Conservation (phyloP, 768 basidiomycete species). For the Leccinellum luteum region DNA sequence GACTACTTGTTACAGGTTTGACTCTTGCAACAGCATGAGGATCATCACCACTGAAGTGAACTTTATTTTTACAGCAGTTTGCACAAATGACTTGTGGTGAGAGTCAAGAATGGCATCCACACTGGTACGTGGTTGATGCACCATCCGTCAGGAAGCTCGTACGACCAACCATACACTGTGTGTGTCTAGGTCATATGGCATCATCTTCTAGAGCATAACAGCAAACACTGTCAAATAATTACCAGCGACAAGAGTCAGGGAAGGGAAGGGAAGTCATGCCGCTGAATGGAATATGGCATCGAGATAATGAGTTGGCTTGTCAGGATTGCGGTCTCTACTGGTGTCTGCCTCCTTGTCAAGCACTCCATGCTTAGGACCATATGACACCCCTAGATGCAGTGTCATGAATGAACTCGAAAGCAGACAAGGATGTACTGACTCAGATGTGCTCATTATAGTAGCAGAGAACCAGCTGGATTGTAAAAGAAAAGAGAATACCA, state of each 20-base stretch:
- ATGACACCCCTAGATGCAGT: constrained; percentile 21
- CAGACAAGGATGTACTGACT: constrained; percentile 6
- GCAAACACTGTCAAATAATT: not conserved
- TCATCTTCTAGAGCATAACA: too few relatives aligned
- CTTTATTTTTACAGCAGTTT: too few relatives aligned
- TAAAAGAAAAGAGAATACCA: not conserved
- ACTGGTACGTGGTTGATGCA: too few relatives aligned
- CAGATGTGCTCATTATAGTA: constrained; percentile 8
- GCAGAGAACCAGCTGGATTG: constrained; percentile 13
- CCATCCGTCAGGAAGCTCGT: not conserved
- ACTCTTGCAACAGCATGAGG: not conserved
- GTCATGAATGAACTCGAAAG: not conserved
- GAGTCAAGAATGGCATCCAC: too few relatives aligned
- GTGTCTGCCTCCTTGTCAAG: constrained; percentile 10
- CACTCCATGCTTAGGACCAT: constrained; percentile 23
- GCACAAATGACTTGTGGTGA: too few relatives aligned
- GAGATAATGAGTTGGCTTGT: constrained; percentile 11
- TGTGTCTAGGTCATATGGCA: not conserved
- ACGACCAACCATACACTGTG: not conserved
- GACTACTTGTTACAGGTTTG: not conserved
- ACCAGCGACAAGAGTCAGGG: not conserved
- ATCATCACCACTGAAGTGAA: not conserved
- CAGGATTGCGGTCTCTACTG: not conserved
- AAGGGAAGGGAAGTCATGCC: not conserved
- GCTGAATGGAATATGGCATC: not conserved